Evolutionary conservation across 768 basidiomycete genomes (phyloP), one percentile per base, ranked within the genome.

Genomic region (Epithele typhae): DNA sequence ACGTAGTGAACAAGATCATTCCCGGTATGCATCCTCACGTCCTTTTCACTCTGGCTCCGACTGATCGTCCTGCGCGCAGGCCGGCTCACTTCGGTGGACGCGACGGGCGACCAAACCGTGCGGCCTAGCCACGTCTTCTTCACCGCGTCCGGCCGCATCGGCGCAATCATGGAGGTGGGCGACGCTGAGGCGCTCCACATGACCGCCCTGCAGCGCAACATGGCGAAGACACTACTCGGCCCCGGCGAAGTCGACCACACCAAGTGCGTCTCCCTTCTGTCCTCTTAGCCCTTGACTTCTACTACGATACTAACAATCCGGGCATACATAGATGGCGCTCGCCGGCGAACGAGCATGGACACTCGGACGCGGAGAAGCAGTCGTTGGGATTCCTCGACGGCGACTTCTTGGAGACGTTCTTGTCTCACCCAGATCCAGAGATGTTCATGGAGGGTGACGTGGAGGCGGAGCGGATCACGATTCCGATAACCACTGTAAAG

Each of bases 311-410:
- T 7, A n/a, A 0, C 40, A n/a, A n/a, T n/a, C n/a, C n/a, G n/a
- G n/a, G n/a, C n/a, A n/a, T n/a, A n/a, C n/a, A 36, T 36, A 92
- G 90, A 52, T 89, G 77, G 63, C 76, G 92, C 42, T 72, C 86
- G 0, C 89, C 90, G 0, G 79, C 78, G 52, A 78, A 70, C 32
- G 68, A 68, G 0, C 60, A 67, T 19, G 81, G 84, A 6, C 70
- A 72, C 19, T 80, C 75, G 40, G 85, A 88, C 55, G 70, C 74
- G 7, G 77, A 83, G 25, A 56, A 64, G 22, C n/a, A n/a, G n/a
- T 55, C 74, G 1, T 74, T 73, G 33, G 92, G 91, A 14, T 92
- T 96, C 72, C 70, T 96, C 23, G 92, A 96, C 51, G 93, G 92
- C 1, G 86, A 90, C 59, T 87, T 92, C 53, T 60, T 96, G 17